A percentile compares a stretch with the other conserved stretches of the same genome.
Conservation (phyloP, 345 rosid species). For the Citrus reticulata region DNA sequence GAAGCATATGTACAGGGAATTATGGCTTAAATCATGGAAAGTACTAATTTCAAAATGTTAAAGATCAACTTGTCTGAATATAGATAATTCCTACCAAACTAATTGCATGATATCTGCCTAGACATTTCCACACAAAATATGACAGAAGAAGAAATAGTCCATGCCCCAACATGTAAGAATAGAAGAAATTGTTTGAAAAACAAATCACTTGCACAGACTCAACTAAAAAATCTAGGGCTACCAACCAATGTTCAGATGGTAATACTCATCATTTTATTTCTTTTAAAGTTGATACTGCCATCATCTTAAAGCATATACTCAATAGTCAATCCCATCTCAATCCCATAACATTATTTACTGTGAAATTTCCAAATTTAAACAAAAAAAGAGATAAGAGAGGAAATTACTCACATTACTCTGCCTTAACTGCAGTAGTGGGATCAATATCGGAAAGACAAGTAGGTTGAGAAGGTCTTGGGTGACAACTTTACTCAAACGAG, state of each 20-base stretch:
- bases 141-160: neutral
- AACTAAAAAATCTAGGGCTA: neutral
- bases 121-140: neutral
- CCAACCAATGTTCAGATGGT: neutral
- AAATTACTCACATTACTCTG: constrained; percentile 44
- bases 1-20: no score
- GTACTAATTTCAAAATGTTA: no score
- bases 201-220: neutral
- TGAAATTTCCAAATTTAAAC: constrained; percentile 2
- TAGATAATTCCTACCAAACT: no score
- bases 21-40: no score
- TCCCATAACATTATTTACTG: neutral
- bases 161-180: neutral
- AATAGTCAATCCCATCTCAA: neutral
- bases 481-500: constrained; percentile 43
- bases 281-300: neutral
- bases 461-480: constrained; percentile 39
- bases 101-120: no score
- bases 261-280: no score
- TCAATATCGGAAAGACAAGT: constrained; percentile 50
- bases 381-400: constrained; percentile 11
- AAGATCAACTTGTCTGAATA: no score
- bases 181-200: neutral
- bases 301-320: neutral
- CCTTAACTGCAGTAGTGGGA: constrained; percentile 35